Evolutionary conservation across 208 protist genomes (phyloP).

Genomic region (Trypanosomatidae sp.): DNA sequence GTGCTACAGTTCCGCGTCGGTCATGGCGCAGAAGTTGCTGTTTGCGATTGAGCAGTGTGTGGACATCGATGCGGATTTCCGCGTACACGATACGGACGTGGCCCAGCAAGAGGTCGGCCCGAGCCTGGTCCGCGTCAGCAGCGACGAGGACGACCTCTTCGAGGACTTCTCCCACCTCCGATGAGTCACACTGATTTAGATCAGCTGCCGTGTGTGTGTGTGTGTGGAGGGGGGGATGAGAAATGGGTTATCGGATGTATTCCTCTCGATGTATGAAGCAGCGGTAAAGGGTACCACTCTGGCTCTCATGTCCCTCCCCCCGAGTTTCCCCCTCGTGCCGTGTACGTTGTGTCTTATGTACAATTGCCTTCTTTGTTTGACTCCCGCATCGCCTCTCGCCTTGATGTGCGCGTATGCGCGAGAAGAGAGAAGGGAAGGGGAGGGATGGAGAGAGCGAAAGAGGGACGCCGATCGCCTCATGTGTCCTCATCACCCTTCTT

Average conservation of each 20-base stretch:
- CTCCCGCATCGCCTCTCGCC: neutral
- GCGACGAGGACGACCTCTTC: constrained; percentile 80
- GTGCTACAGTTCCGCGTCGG: constrained; percentile 83
- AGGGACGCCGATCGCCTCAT: neutral
- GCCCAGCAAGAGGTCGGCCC: constrained; percentile 49
- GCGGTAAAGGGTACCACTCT: neutral
- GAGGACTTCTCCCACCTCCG: constrained; percentile 90
- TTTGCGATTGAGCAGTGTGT: constrained; percentile 95
- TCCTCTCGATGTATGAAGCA: neutral
- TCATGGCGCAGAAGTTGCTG: constrained; percentile 92
- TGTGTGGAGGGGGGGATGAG: neutral
- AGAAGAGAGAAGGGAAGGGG: neutral
- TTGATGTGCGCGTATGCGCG: neutral
- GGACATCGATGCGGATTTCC: constrained; percentile 96
- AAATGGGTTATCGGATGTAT: neutral
- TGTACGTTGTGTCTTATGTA: neutral
- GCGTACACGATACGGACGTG: constrained; percentile 68
- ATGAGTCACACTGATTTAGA: constrained; percentile 8
- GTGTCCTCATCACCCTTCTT: too few species aligned
- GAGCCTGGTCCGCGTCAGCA: constrained; percentile 51
- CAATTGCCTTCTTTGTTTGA: neutral
- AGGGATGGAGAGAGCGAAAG: neutral
- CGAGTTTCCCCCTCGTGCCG: neutral
- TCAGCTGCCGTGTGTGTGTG: neutral
- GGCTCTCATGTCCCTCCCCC: neutral